Percentiles rank a stretch among this genome's conserved stretches.
Evolutionary conservation across 2,329 filamentous ascomycete genomes (phyloP).

Genomic region (Colletotrichum sp.): DNA sequence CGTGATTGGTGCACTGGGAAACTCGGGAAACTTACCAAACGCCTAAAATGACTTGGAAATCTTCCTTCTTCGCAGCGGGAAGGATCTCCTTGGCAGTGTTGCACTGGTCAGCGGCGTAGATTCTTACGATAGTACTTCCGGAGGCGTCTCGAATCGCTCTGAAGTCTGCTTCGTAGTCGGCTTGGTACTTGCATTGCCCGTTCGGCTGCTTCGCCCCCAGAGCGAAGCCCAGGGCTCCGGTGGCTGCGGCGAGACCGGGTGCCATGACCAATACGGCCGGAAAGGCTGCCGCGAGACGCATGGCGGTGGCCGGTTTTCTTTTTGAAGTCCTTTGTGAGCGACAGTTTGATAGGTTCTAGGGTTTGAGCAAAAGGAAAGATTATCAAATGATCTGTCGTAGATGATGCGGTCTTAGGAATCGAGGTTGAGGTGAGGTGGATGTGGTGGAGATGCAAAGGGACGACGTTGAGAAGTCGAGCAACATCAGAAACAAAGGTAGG

Average conservation of each 20-base stretch:
- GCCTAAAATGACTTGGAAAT: conserved; percentile 72
- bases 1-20: background rate
- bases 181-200: conserved; percentile 63
- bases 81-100: conserved; percentile 66
- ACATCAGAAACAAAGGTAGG: too few species aligned
- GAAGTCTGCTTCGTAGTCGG: conserved; percentile 71
- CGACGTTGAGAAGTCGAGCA: background rate
- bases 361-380: background rate
- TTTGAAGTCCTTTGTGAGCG: background rate
- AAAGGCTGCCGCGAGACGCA: background rate
- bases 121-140: conserved; percentile 62
- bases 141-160: conserved; percentile 59
- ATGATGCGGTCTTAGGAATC: background rate
- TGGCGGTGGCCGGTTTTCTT: background rate
- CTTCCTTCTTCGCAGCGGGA: conserved; percentile 68
- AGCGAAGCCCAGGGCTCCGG: conserved; percentile 62
- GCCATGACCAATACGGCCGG: conserved; percentile 21
- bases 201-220: conserved; percentile 69
- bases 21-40: conserved; percentile 61
- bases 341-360: background rate
- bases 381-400: background rate
- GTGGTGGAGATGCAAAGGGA: background rate
- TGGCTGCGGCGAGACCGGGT: conserved; percentile 42
- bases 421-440: background rate
- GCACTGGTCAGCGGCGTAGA: conserved; percentile 72